Evolutionary conservation across 1,284 basidiomycete species (phyloP), one percentile per base, ranked within the genome.

Genomic region (Schizopora paradoxa): DNA sequence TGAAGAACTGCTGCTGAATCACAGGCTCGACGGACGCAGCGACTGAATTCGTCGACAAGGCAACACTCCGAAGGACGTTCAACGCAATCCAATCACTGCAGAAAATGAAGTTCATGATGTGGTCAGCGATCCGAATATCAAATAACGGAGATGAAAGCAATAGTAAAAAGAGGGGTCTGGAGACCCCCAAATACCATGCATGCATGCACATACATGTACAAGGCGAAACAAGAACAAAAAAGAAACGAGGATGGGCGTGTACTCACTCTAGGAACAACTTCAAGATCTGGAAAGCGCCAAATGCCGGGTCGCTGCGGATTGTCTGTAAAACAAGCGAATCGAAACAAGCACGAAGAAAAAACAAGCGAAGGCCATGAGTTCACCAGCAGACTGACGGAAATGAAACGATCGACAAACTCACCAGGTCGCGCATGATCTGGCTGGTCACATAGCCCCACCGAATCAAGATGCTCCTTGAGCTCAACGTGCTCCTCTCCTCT

Each of bases 361-460:
- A 28, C 29, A 16, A 8, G 31, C 41, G 36, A 27, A 8, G 25
- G 34, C 26, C n/a, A 37, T 25, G 6, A 27, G 23, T 11, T 19
- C 19, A 21, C 14, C 21, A 32, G 32, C 25, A 25, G 11, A 23
- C 41, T 18, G 43, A 32, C 34, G 10, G 39, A 33, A 25, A 44
- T 35, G 45, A 43, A 44, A 33, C 22, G 39, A 35, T 58, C 47
- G 47, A n/a, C 33, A 37, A 13, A 54, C 84, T 65, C 58, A 89
- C 86, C 63, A 91, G 66, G 65, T 91, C 87, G 54, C 87, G 72
- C 85, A 91, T 91, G 54, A 91, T 81, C 63, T 91, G 87, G 64
- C 86, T 89, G 22, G 88, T 91, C 59, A 91, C 89, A 66, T 91
- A 91, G 48, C 88, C 87, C 87, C 87, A 91, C 42, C 88, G 80